Percentiles rank a stretch among this genome's conserved stretches.
These are phyloP conservation scores for Pogostemon cablin DNA, from an alignment of 257 asterid genomes.

Conservation along the genomic window DNA sequence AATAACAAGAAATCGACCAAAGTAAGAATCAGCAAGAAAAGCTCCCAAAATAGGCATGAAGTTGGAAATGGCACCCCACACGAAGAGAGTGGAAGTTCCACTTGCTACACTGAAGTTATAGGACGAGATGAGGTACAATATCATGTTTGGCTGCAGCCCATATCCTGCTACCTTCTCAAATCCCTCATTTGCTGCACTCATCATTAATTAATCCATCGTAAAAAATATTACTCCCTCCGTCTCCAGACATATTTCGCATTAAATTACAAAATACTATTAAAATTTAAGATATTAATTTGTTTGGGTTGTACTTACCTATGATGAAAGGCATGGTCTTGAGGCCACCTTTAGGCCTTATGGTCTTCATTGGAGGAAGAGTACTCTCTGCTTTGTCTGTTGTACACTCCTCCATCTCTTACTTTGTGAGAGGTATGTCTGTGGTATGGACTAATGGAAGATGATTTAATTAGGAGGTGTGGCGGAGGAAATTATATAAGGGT, in stretches of 20 bases:
- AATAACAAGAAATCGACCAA: slow-evolving; percentile 71
- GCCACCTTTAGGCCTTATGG: slow-evolving; percentile 50
- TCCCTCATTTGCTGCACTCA: slow-evolving; percentile 65
- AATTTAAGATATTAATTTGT: not conserved
- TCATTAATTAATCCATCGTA: no score
- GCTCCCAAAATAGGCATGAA: slow-evolving; percentile 83
- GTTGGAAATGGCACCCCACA: slow-evolving; percentile 65
- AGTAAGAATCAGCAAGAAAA: slow-evolving; percentile 71
- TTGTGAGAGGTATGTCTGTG: not conserved
- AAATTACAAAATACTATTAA: not conserved
- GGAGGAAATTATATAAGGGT: not conserved
- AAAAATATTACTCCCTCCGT: not conserved
- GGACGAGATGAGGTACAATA: slow-evolving; percentile 47
- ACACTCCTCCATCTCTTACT: slow-evolving; percentile 47
- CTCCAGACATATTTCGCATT: not conserved
- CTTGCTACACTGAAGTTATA: slow-evolving; percentile 55
- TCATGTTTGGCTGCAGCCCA: slow-evolving; percentile 69
- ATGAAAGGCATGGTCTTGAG: slow-evolving; percentile 70
- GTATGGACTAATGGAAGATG: not conserved
- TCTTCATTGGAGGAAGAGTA: slow-evolving; percentile 11
- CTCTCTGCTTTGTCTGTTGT: slow-evolving; percentile 31
- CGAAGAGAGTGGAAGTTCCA: slow-evolving; percentile 48
- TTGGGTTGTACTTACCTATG: slow-evolving; percentile 42
- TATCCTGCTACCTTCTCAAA: slow-evolving; percentile 72
- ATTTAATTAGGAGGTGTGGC: not conserved